Evolutionary conservation across 192 early-diverging fungal genomes (phyloP).

Genomic region (Tieghemiomyces parasiticus): DNA sequence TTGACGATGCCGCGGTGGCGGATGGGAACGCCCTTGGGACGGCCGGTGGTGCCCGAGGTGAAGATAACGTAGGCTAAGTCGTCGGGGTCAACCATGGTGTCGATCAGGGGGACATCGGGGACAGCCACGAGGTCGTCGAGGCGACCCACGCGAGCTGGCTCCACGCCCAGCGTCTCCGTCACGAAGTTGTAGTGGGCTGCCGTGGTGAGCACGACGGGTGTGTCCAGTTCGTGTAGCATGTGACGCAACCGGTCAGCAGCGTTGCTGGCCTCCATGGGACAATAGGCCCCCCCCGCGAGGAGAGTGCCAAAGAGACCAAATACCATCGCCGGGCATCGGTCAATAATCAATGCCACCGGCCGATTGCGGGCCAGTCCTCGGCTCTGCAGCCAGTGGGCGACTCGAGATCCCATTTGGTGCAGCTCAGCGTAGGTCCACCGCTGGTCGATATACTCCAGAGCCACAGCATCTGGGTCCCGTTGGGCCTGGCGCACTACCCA

Average conservation of each 20-base stretch:
- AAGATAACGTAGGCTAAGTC: constrained; percentile 10
- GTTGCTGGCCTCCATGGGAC: not conserved
- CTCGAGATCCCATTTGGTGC: not conserved
- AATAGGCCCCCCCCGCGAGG: not conserved
- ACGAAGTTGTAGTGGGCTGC: not conserved
- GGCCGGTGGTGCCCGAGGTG: constrained; percentile 4
- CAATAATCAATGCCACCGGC: not conserved
- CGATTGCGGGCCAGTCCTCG: not conserved
- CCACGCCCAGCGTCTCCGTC: not conserved
- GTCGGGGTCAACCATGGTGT: not conserved
- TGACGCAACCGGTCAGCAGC: not conserved
- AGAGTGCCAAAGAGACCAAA: constrained; percentile 3
- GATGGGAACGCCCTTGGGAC: constrained; percentile 5
- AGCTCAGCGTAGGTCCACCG: constrained; percentile 3
- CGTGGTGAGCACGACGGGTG: not conserved
- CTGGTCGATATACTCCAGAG: not conserved
- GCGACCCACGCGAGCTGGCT: not conserved
- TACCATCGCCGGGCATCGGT: not conserved
- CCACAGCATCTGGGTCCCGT: not conserved
- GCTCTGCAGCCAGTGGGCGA: not conserved
- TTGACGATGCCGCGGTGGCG: not conserved
- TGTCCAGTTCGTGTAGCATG: not conserved
- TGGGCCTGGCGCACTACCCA: not conserved
- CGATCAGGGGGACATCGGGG: not conserved
- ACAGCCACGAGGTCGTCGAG: not conserved